Percentiles rank a stretch among this genome's conserved stretches.
These are phyloP conservation scores for Arthrobotrys conoides DNA, from an alignment of 2,329 filamentous ascomycete genomes.

Conservation along the genomic window DNA sequence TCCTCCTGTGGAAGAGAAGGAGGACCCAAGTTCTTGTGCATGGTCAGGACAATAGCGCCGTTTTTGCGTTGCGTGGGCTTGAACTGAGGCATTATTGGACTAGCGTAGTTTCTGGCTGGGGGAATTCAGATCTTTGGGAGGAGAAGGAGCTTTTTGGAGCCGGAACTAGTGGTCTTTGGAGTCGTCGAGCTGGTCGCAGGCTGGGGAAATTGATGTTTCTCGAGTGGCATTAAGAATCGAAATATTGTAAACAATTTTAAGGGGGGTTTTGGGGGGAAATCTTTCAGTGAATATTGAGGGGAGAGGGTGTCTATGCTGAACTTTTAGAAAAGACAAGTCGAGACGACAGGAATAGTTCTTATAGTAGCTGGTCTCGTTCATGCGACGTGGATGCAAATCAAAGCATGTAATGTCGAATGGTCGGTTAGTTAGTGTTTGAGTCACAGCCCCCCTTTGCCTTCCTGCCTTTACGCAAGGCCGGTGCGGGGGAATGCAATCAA, in stretches of 20 bases:
- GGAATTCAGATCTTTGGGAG: slow-evolving; percentile 50
- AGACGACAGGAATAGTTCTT: slow-evolving; percentile 47
- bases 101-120: slow-evolving; percentile 39
- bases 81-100: slow-evolving; percentile 49
- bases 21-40: slow-evolving; percentile 50
- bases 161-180: slow-evolving; percentile 37
- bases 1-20: slow-evolving; percentile 36
- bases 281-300: slow-evolving; percentile 28
- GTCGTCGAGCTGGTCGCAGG: slow-evolving; percentile 43
- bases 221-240: slow-evolving; percentile 52
- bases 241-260: slow-evolving; percentile 30
- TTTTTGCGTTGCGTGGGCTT: slow-evolving; percentile 57
- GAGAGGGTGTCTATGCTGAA: slow-evolving; percentile 34
- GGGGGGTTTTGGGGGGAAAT: slow-evolving; percentile 10
- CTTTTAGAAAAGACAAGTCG: slow-evolving; percentile 35
- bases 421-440: slow-evolving; percentile 41
- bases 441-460: slow-evolving; percentile 48
- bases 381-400: slow-evolving; percentile 36
- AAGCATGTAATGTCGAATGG: slow-evolving; percentile 29
- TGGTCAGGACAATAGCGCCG: slow-evolving; percentile 53
- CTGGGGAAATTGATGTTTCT: slow-evolving; percentile 35
- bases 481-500: slow-evolving; percentile 29
- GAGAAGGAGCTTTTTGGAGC: slow-evolving; percentile 33
- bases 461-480: slow-evolving; percentile 31
- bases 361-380: slow-evolving; percentile 40